These are phyloP conservation scores for Nemania serpens DNA, from an alignment of 2,329 filamentous ascomycete genomes.

Conservation along the genomic window DNA sequence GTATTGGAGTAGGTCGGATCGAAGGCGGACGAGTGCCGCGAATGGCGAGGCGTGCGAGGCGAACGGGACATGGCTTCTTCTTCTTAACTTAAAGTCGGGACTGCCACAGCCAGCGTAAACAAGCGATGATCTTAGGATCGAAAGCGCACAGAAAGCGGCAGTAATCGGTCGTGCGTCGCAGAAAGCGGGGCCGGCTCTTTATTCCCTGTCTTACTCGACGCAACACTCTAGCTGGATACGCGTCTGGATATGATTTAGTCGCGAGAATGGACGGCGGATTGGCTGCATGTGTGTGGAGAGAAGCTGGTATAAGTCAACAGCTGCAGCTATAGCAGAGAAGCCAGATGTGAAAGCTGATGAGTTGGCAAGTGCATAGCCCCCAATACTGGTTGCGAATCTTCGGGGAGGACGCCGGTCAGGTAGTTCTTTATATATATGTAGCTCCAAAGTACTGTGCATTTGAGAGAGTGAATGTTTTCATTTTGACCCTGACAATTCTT, in stretches of 20 bases:
- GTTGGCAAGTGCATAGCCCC: slow-evolving; percentile 23
- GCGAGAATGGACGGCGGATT: slow-evolving; percentile 1
- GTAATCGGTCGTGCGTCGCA: not conserved
- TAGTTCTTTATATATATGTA: not conserved
- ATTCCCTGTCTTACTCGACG: slow-evolving; percentile 6
- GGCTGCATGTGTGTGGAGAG: slow-evolving; percentile 13
- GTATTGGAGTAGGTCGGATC: slow-evolving; percentile 46
- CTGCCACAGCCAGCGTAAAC: slow-evolving; percentile 1
- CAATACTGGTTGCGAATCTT: slow-evolving; percentile 1
- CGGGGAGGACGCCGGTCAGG: not conserved
- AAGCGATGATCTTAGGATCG: not conserved
- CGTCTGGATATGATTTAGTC: slow-evolving; percentile 7
- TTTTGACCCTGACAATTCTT: slow-evolving; percentile 18
- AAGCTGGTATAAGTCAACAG: slow-evolving; percentile 29
- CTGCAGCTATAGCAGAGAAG: slow-evolving; percentile 30
- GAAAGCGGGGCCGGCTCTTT: not conserved
- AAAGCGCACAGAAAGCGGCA: not conserved
- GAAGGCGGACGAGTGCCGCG: slow-evolving; percentile 60
- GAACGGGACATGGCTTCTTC: slow-evolving; percentile 49
- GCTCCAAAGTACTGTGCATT: not conserved
- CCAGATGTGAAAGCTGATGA: slow-evolving; percentile 11
- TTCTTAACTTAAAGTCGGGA: not conserved
- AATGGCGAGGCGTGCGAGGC: slow-evolving; percentile 63
- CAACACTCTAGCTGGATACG: slow-evolving; percentile 4
- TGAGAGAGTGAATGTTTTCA: not conserved